Conservation (phyloP, 2,329 filamentous ascomycete species). For the Neoscytalidium dimidiatum region DNA sequence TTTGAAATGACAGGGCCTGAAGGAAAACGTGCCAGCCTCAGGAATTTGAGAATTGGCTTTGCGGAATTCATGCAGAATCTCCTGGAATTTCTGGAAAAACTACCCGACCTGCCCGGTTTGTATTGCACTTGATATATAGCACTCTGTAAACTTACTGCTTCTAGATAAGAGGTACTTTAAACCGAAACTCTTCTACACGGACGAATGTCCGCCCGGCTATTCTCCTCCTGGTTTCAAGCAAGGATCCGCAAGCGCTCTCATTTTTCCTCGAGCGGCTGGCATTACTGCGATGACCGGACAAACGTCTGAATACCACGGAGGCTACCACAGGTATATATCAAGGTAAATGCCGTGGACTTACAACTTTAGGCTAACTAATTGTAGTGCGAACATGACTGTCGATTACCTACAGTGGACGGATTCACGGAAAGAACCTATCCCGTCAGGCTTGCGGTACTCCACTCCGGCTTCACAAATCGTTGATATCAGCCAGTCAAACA, state of each 20-base stretch:
- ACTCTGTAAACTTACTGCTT: neutral
- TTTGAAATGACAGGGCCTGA: constrained; percentile 32
- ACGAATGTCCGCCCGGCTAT: constrained; percentile 42
- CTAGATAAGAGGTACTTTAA: neutral
- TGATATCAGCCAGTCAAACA: neutral
- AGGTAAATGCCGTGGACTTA: neutral
- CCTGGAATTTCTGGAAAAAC: constrained; percentile 38
- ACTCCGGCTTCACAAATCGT: neutral
- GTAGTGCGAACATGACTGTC: neutral
- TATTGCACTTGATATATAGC: neutral
- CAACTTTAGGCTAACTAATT: constrained; percentile 29
- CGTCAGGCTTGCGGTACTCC: neutral
- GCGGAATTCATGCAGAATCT: constrained; percentile 46
- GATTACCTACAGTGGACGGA: neutral
- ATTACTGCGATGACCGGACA: constrained; percentile 40
- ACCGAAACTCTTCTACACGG: constrained; percentile 42
- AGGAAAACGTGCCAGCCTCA: constrained; percentile 36
- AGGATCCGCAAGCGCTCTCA: constrained; percentile 31
- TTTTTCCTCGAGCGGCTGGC: constrained; percentile 39
- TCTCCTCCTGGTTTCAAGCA: constrained; percentile 44
- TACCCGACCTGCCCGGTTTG: constrained; percentile 25
- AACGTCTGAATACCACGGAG: constrained; percentile 37
- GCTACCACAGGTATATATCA: constrained; percentile 41
- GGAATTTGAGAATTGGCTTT: constrained; percentile 44
- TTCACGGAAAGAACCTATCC: neutral